These are phyloP conservation scores for Cucumis melo DNA, from an alignment of 306 rosid species.

Conservation along the genomic window DNA sequence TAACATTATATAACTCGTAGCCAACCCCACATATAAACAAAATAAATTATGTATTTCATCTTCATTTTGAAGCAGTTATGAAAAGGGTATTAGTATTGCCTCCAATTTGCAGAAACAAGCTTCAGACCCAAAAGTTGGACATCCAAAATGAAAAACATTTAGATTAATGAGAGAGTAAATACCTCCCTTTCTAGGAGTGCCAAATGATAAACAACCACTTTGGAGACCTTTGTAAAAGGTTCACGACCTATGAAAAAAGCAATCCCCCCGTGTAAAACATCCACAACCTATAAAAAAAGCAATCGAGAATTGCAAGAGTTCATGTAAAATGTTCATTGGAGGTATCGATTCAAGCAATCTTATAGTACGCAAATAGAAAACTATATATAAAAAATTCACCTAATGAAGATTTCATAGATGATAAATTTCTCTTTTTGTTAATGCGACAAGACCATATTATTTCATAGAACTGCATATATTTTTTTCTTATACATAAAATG, in stretches of 20 bases:
- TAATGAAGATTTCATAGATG: neutral
- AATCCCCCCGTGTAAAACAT: too few species aligned
- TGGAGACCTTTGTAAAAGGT: conserved; percentile 8
- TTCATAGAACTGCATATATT: neutral
- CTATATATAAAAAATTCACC: neutral
- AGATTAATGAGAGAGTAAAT: conserved; percentile 3
- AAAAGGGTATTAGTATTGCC: too few species aligned
- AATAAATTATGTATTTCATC: too few species aligned
- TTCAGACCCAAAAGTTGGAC: neutral
- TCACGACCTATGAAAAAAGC: too few species aligned
- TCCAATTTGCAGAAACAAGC: neutral
- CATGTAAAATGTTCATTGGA: neutral
- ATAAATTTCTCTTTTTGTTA: neutral
- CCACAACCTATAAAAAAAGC: too few species aligned
- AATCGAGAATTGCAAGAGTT: neutral
- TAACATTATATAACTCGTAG: neutral
- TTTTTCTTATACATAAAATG: neutral
- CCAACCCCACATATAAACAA: neutral
- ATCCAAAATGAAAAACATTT: neutral
- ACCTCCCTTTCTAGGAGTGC: conserved; percentile 69
- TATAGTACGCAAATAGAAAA: neutral
- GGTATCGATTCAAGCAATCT: neutral
- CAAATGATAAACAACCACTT: conserved; percentile 46
- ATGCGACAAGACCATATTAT: neutral
- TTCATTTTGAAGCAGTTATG: too few species aligned